phyloP scores from a whole-genome alignment of 176 grass and related monocot genomes.

The Cenchrus purpureus region DNA sequence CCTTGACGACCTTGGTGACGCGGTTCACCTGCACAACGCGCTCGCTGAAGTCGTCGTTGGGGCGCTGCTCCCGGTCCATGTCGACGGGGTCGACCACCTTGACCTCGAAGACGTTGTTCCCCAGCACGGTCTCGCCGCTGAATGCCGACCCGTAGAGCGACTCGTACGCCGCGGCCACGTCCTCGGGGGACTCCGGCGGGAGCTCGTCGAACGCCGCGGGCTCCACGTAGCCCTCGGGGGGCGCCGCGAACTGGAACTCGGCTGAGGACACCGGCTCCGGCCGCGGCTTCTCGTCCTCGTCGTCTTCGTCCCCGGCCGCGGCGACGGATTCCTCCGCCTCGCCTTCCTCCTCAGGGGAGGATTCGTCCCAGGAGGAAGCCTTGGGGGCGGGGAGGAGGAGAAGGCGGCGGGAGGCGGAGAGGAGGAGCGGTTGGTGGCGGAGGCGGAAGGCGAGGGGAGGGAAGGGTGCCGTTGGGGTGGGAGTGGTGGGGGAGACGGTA shows the following conservation, averaged over 20 bases:
- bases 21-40: conserved; percentile 79
- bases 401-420: conserved; percentile 6
- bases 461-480: conserved; percentile 43
- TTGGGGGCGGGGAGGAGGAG: conserved; percentile 42
- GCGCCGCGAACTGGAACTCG: conserved; percentile 55
- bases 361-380: conserved; percentile 44
- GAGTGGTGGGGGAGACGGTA: conserved; percentile 40
- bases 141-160: conserved; percentile 81
- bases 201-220: conserved; percentile 72
- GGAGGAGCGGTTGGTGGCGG: conserved; percentile 34
- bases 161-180: conserved; percentile 65
- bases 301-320: conserved; percentile 12
- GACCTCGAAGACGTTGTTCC: conserved; percentile 72
- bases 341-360: conserved; percentile 33
- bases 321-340: conserved; percentile 33
- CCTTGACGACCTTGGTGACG: conserved; percentile 92
- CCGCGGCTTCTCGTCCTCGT: conserved; percentile 45
- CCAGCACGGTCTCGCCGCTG: conserved; percentile 69
- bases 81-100: conserved; percentile 62
- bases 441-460: conserved; percentile 13
- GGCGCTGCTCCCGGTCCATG: conserved; percentile 65
- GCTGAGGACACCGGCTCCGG: conserved; percentile 47
- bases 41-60: conserved; percentile 84
- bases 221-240: conserved; percentile 73
- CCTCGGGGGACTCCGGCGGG: conserved; percentile 69